A percentile compares a stretch with the other conserved stretches of the same genome.
Conservation (phyloP, 2,329 filamentous ascomycete species). For the Ramularia collo-cygni region DNA sequence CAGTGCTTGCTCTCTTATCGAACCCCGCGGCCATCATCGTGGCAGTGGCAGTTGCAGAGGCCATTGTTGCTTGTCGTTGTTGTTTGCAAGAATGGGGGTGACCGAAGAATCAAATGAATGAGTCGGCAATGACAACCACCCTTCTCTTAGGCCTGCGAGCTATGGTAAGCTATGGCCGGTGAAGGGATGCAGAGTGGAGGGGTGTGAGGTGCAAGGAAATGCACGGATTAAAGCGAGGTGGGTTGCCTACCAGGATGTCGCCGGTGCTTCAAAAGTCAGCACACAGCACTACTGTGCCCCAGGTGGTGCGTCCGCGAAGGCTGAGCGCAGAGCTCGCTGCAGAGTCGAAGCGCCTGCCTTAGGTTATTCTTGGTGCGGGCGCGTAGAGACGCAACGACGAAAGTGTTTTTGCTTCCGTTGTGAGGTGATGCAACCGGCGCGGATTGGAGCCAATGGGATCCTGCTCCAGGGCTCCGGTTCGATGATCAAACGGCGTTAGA, state of each 20-base stretch:
- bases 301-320: conserved; percentile 17
- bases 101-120: conserved; percentile 28
- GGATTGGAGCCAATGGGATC: conserved; percentile 11
- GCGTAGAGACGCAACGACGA: conserved; percentile 18
- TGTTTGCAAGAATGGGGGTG: conserved; percentile 21
- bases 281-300: conserved; percentile 14
- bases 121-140: conserved; percentile 22
- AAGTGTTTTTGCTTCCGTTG: conserved; percentile 10
- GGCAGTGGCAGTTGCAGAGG: conserved; percentile 26
- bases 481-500: conserved; percentile 8
- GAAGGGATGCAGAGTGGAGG: conserved; percentile 12
- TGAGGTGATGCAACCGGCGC: conserved; percentile 13
- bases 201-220: conserved; percentile 9
- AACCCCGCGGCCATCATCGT: conserved; percentile 30
- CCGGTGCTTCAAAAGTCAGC: conserved; percentile 17
- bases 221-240: conserved; percentile 10
- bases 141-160: conserved; percentile 20
- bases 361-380: conserved; percentile 26
- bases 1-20: conserved; percentile 33
- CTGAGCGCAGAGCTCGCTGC: conserved; percentile 13
- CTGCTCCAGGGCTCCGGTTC: conserved; percentile 10
- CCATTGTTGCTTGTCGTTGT: conserved; percentile 23
- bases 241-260: conserved; percentile 20
- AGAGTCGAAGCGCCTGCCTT: conserved; percentile 11
- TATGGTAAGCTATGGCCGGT: conserved; percentile 20